Evolutionary conservation across 2,329 filamentous ascomycete genomes (phyloP).

Genomic region (Orbilia quercus): DNA sequence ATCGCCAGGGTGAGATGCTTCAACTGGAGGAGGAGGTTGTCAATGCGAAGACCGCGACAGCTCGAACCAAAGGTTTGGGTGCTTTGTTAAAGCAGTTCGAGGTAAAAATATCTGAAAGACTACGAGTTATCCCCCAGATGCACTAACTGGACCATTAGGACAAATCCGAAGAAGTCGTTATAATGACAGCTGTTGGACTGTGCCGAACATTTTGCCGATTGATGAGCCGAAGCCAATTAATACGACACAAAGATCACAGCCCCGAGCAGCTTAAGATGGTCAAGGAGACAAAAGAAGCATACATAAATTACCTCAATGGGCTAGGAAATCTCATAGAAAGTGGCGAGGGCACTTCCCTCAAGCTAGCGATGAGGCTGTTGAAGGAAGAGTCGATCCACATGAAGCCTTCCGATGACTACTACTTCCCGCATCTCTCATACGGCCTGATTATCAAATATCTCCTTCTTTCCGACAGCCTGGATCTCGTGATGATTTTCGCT

Average conservation of each 20-base stretch:
- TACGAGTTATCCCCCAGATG: not conserved
- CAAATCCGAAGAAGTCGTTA: conserved; percentile 68
- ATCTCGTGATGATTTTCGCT: conserved; percentile 76
- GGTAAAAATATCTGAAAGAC: conserved; percentile 58
- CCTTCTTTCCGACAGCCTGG: conserved; percentile 68
- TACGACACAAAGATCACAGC: conserved; percentile 72
- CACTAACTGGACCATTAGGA: conserved; percentile 61
- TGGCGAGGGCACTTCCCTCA: conserved; percentile 76
- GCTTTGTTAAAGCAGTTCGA: conserved; percentile 72
- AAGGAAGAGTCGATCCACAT: conserved; percentile 79
- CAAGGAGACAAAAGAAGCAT: conserved; percentile 80
- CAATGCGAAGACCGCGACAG: conserved; percentile 95
- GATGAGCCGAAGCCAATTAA: conserved; percentile 77
- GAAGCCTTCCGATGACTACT: conserved; percentile 71
- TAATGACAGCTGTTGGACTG: conserved; percentile 80
- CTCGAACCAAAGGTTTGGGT: conserved; percentile 69
- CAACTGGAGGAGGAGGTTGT: conserved; percentile 82
- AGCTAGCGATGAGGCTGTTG: conserved; percentile 82
- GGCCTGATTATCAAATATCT: conserved; percentile 73
- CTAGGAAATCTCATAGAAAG: conserved; percentile 72
- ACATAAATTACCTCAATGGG: conserved; percentile 75
- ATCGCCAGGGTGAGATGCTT: conserved; percentile 73
- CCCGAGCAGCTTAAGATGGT: conserved; percentile 80
- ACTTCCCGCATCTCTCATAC: conserved; percentile 77
- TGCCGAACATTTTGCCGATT: conserved; percentile 88